Evolutionary conservation across 1,284 basidiomycete species (phyloP).

Genomic region (Bjerkandera adusta): DNA sequence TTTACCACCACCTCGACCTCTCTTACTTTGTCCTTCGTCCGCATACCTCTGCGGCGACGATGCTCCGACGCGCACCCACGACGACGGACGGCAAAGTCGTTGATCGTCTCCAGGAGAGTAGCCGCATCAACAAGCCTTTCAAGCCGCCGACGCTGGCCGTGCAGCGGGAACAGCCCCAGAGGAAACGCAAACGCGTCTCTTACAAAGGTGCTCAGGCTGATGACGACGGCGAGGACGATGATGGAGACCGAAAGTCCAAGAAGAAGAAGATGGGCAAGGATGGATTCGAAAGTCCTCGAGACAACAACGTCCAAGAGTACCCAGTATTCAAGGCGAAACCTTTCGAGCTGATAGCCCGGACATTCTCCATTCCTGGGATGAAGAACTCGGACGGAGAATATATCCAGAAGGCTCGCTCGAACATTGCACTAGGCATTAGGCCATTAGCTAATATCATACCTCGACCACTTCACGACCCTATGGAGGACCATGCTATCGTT

Average conservation of each 20-base stretch:
- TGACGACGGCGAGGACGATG: constrained; percentile 48
- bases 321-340: constrained; percentile 86
- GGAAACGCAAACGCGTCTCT: constrained; percentile 82
- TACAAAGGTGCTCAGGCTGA: constrained; percentile 67
- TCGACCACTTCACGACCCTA: constrained; percentile 92
- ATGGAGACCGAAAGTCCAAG: constrained; percentile 49
- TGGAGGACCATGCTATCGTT: constrained; percentile 97
- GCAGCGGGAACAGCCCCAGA: constrained; percentile 61
- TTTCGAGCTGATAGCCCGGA: constrained; percentile 59
- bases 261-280: constrained; percentile 53
- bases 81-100: constrained; percentile 65
- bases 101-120: constrained; percentile 67
- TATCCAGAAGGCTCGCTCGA: constrained; percentile 63
- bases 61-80: constrained; percentile 70
- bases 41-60: constrained; percentile 24
- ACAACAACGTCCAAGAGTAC: constrained; percentile 64
- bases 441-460: constrained; percentile 84
- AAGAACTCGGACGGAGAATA: constrained; percentile 74
- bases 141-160: constrained; percentile 62
- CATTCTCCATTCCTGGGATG: constrained; percentile 91
- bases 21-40: not conserved
- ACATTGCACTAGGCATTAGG: constrained; percentile 84
- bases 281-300: constrained; percentile 37
- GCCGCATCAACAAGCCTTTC: constrained; percentile 75
- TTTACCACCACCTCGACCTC: not conserved